Evolutionary conservation across 192 early-diverging fungal species (phyloP).

Genomic region (Entomortierella lignicola): DNA sequence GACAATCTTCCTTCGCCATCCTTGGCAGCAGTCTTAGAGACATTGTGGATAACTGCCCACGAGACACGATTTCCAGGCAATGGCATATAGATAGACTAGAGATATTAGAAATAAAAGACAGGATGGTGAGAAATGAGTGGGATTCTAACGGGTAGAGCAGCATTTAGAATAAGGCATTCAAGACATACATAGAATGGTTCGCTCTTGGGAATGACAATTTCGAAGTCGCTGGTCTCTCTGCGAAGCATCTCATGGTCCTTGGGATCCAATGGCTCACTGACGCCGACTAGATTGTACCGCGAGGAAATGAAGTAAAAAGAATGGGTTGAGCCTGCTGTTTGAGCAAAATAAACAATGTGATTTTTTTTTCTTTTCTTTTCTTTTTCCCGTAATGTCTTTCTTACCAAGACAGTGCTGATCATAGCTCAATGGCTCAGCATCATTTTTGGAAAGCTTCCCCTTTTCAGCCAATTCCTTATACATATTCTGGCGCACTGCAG

Average conservation of each 20-base stretch:
- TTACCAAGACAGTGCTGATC: conserved; percentile 51
- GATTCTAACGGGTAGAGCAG: background rate
- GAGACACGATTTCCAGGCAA: conserved; percentile 40
- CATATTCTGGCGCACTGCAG: conserved; percentile 30
- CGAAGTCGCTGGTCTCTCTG: conserved; percentile 37
- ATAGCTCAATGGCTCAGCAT: conserved; percentile 40
- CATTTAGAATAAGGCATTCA: background rate
- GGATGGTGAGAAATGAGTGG: background rate
- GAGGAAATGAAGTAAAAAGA: no score
- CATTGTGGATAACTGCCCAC: conserved; percentile 52
- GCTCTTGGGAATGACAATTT: conserved; percentile 49
- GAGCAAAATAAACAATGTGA: no score
- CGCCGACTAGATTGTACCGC: conserved; percentile 43
- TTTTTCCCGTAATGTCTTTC: background rate
- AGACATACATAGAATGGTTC: conserved; percentile 45
- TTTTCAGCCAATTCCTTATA: conserved; percentile 25
- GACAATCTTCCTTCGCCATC: conserved; percentile 20
- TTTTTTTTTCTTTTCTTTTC: no score
- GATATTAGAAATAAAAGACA: background rate
- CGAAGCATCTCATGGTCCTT: conserved; percentile 34
- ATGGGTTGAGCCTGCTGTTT: no score
- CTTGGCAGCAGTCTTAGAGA: conserved; percentile 22
- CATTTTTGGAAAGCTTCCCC: conserved; percentile 27
- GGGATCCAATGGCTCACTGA: conserved; percentile 44
- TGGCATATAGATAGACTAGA: conserved; percentile 48